Evolutionary conservation across 192 early-diverging fungal genomes (phyloP), one percentile per base, ranked within the genome.

Genomic region (Rhizoclosmatium sp.): DNA sequence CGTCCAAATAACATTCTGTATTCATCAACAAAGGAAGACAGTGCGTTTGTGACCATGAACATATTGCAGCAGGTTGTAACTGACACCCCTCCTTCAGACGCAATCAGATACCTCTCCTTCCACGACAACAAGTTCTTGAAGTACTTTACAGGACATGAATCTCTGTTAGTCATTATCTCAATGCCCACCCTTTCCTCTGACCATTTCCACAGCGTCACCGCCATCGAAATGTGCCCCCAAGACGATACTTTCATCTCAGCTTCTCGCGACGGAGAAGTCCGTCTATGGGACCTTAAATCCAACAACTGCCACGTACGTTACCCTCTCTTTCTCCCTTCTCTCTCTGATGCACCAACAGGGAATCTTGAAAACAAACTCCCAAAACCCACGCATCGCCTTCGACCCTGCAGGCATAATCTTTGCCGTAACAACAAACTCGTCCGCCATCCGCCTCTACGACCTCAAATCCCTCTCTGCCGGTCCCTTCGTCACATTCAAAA

Each of bases 71-170:
- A 41, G n/a, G 31, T 31, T 31, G 31, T 31, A 31, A 70, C 47
- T 19, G 41, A 3, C 4, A 3, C 5, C 31, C 12, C 7, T 59
- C 7, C 19, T 46, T 2, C 85, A 94, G 96, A 98, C 82, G 93
- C 93, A 0, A 92, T 99, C 47, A 85, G 98, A 76, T 99, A 98
- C 82, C 84, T 98, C 48, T 97, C 95, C 21, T 81, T 94, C n/a
- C 94, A 97, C 75, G 96, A 96, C 48, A 99, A 99, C 85, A 92
- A 93, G 82, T 99, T 93, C 77, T 87, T 99, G 47, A 84, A 92
- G 46, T 99, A 99, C 81, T 99, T 99, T 85, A 85, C 86, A 31
- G 98, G 95, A 2, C 98, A 99, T 78, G 88, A 81, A 45, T 87
- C 82, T 65, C 88, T 82, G 93, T 93, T 87, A 51, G 77, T 48